Base-by-base conservation (phyloP, 1,284 basidiomycete genomes). In the Ustilago nuda region DNA sequence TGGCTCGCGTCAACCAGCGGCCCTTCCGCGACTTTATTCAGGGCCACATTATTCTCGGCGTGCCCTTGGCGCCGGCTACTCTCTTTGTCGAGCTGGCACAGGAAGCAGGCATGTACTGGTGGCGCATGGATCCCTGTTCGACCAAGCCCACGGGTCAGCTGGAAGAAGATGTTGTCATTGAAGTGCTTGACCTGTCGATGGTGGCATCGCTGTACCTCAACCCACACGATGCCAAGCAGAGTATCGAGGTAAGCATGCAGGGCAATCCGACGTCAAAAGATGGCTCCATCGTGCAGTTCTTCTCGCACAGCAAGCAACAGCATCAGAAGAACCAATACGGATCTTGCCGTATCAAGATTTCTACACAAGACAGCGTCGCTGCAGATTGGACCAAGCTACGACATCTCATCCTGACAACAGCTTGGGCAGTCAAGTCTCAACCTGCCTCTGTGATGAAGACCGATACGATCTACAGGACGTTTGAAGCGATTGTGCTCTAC, bases 51-150 rank as follows among this genome's bases (percentile, higher is more conserved):
- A 74, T 79, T 48, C 66, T 70, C 4, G 74, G 71, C 19, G 57
- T 67, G 12, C 67, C 64, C 12, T 37, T 79, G 52, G 63, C 71
- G 2, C 71, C 74, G 0, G 77, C 77, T 3, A 76, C 73, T 11
- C 61, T 79, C 37, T 73, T 79, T 62, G 64, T 68, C 39, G 77
- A 79, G 62, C 66, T 79, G 0, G 77, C 77, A 4, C 67, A 77
- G 35, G 74, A 76, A 35, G 74, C 65, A 2, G 77, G 58, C 8
- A 65, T 66, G 62, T 76, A 72, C 57, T 76, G 73, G 73, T 71
- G 72, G 72, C 52, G 41, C 9, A n/a, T 35, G 56, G 60, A 69
- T 32, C 45, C 60, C 1, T 56, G 41, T 53, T 51, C 37, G 15
- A 36, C 43, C 41, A 63, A 55, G 27, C 36, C 53, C 0, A 2